Conservation (phyloP, 2,329 filamentous ascomycete species). For the Ophidiomyces ophidiicola region DNA sequence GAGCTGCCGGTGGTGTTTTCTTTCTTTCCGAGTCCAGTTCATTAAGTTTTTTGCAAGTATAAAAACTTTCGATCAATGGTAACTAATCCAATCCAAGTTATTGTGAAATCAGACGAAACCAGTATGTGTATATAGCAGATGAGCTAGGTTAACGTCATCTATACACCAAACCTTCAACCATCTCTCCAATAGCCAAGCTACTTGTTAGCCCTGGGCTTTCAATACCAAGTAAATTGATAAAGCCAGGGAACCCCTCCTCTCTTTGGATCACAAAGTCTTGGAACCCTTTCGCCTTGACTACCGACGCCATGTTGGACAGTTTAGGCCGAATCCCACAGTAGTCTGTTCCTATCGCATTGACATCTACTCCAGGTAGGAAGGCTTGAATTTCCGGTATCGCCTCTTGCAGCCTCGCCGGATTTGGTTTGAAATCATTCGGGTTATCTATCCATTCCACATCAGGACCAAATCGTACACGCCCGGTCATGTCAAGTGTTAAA, state of each 20-base stretch:
- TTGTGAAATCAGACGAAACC: no score
- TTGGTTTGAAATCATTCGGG: slow-evolving; percentile 58
- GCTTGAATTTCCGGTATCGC: slow-evolving; percentile 63
- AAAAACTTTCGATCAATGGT: no score
- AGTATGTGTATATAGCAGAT: no score
- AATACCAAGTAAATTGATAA: slow-evolving; percentile 82
- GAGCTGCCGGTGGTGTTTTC: no score
- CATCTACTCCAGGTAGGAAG: slow-evolving; percentile 66
- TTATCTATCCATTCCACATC: slow-evolving; percentile 85
- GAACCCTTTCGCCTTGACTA: slow-evolving; percentile 49
- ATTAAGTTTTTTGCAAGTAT: no score
- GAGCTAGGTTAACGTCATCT: no score
- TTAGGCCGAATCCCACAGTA: slow-evolving; percentile 92
- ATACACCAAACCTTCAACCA: slow-evolving; percentile 14
- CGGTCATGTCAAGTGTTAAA: slow-evolving; percentile 76
- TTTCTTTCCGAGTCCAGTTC: no score
- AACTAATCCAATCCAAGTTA: no score
- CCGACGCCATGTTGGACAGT: slow-evolving; percentile 50
- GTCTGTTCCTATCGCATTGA: slow-evolving; percentile 56
- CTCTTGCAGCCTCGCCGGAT: slow-evolving; percentile 47
- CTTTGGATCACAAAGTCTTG: slow-evolving; percentile 70
- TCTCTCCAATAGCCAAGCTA: slow-evolving; percentile 47
- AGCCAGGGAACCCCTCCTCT: slow-evolving; percentile 67
- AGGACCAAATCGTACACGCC: slow-evolving; percentile 79
- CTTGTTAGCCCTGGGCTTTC: slow-evolving; percentile 89